These are phyloP conservation scores for Moniliella sp. DNA, from an alignment of 1,284 basidiomycete genomes.

Conservation along the genomic window DNA sequence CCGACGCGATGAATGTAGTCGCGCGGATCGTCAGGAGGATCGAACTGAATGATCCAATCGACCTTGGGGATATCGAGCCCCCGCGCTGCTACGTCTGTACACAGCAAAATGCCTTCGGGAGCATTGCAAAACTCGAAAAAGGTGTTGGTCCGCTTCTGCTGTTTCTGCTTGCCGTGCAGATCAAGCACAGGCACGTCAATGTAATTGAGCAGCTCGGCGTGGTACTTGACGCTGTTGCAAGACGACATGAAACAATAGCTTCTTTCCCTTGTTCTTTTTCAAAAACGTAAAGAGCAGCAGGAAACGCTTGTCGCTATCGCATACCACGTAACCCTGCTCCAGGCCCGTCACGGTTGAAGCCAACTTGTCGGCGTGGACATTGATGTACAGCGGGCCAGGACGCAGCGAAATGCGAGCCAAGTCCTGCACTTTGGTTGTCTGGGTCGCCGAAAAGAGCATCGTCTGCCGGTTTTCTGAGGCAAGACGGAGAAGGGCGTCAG, in stretches of 20 bases:
- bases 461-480: constrained; percentile 48
- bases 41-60: constrained; percentile 97
- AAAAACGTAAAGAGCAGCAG: constrained; percentile 92
- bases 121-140: constrained; percentile 99
- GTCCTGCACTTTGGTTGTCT: constrained; percentile 94
- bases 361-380: constrained; percentile 77
- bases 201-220: constrained; percentile 86
- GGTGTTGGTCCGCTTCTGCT: constrained; percentile 95
- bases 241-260: constrained; percentile 90
- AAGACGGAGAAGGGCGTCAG: too few species aligned
- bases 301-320: constrained; percentile 82
- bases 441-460: constrained; percentile 70
- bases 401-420: constrained; percentile 88
- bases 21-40: constrained; percentile 91
- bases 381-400: constrained; percentile 84
- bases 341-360: constrained; percentile 81
- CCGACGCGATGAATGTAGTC: constrained; percentile 99
- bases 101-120: constrained; percentile 67
- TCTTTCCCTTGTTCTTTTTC: constrained; percentile 88
- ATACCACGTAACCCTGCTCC: constrained; percentile 96
- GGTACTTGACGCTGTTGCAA: constrained; percentile 95
- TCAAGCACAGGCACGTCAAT: constrained; percentile 94
- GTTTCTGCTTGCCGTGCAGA: constrained; percentile 97
- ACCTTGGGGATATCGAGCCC: constrained; percentile 93
- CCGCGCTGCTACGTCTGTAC: constrained; percentile 89